Evolutionary conservation across 345 rosid species (phyloP).

Genomic region (Lepidium aucheri): DNA sequence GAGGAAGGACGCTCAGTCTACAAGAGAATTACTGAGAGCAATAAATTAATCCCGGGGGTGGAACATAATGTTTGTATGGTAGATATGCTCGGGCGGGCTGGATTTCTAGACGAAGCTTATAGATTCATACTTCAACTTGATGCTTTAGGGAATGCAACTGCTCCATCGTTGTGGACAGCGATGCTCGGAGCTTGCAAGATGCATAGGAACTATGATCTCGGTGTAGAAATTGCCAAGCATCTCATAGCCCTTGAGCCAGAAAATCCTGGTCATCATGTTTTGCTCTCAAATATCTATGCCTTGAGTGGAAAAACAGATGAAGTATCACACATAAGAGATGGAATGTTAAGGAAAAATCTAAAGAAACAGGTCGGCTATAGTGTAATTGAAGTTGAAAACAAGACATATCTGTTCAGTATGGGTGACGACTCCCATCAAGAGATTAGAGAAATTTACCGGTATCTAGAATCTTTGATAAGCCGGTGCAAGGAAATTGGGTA

Average conservation of each 20-base stretch:
- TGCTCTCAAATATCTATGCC: constrained; percentile 79
- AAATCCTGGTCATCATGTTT: constrained; percentile 83
- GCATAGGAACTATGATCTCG: constrained; percentile 72
- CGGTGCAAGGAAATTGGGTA: constrained; percentile 66
- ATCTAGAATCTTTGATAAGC: constrained; percentile 57
- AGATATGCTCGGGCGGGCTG: constrained; percentile 87
- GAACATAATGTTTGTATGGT: constrained; percentile 83
- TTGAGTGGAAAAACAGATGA: constrained; percentile 62
- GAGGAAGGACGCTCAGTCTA: constrained; percentile 42
- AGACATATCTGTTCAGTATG: constrained; percentile 62
- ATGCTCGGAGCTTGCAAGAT: constrained; percentile 96
- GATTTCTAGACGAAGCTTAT: constrained; percentile 57
- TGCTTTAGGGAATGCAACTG: constrained; percentile 31
- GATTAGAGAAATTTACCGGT: constrained; percentile 41
- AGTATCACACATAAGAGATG: constrained; percentile 54
- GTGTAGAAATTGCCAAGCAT: constrained; percentile 61
- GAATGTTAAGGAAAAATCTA: constrained; percentile 50
- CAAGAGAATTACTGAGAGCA: constrained; percentile 45
- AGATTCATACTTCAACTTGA: constrained; percentile 36
- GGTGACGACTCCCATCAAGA: constrained; percentile 65
- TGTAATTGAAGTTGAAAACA: constrained; percentile 43
- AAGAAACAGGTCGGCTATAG: constrained; percentile 80
- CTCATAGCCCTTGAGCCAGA: constrained; percentile 65
- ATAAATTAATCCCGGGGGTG: constrained; percentile 41
- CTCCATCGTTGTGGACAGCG: constrained; percentile 83